Evolutionary conservation across 2,329 filamentous ascomycete species (phyloP), one percentile per base, ranked within the genome.

Genomic region (Fulvia fulva): DNA sequence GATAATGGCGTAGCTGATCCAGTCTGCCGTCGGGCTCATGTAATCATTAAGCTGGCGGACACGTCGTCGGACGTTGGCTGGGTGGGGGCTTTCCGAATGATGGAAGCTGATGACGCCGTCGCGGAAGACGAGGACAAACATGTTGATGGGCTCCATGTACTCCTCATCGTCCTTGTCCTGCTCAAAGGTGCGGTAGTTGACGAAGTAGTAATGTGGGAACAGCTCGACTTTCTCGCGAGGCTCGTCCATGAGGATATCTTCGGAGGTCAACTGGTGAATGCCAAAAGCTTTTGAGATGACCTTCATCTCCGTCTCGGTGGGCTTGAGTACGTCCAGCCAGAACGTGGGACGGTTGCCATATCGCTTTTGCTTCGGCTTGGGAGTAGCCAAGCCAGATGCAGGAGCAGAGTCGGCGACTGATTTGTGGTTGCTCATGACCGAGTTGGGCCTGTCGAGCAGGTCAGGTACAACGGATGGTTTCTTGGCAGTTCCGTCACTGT

Each of bases 1-100:
- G 63, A 97, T 97, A 65, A 97, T 89, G 50, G 92, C 94, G 70
- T 99, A 99, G 7, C 91, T 96, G 66, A 99, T 97, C 94, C 94
- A 99, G 73, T 99, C 94, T 0, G 93, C 90, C 49, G 89, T 93
- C 12, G 97, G 80, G 45, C 96, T 90, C 67, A 97, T 83, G 73
- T 96, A 99, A 74, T 99, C 94, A 64, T 90, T 90, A 49, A 99
- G 78, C 73, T 99, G 94, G 11, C 94, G 89, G 69, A 99, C 93
- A 32, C 94, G 87, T 47, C 94, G 86, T 22, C 94, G 90, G 23
- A 99, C 94, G 67, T 99, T 99, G 70, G 94, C 93, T 2, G 93
- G 90, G 74, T 99, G 94, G 9, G 94, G 94, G 6, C 90, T 96
- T 76, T 93, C 87, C n/a, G 89, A 92, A 75, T 96, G 97, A 74